Percentiles rank a stretch among this genome's conserved stretches.
These are phyloP conservation scores for Guadua angustifolia DNA, from an alignment of 176 grass and related monocot genomes.

Conservation along the genomic window DNA sequence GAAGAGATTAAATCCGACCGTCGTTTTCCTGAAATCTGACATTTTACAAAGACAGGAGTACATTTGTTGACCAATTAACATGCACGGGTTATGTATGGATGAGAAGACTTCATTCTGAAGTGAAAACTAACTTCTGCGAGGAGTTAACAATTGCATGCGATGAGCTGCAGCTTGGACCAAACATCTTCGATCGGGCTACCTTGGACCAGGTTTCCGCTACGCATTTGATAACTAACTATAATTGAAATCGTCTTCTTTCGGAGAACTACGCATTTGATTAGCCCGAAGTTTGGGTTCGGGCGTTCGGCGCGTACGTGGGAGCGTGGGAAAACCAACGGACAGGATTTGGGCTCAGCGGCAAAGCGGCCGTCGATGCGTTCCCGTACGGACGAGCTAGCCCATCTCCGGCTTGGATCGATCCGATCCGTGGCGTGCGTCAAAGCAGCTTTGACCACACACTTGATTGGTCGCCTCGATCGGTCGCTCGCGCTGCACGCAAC, in stretches of 20 bases:
- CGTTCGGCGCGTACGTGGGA: background rate
- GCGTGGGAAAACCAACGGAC: background rate
- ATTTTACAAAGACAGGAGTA: background rate
- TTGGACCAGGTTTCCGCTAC: background rate
- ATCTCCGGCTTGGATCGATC: background rate
- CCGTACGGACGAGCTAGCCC: background rate
- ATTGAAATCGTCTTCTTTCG: background rate
- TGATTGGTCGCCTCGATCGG: background rate
- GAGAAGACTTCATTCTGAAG: background rate
- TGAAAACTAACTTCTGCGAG: background rate
- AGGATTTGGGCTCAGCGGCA: background rate
- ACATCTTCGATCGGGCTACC: background rate
- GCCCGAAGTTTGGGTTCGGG: no score
- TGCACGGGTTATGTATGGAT: background rate
- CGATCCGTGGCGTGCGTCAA: background rate
- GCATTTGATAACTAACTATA: background rate
- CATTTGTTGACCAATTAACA: background rate
- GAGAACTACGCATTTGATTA: background rate
- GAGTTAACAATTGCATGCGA: background rate
- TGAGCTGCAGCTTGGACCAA: background rate
- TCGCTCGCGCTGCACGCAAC: background rate
- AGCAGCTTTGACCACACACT: conserved; percentile 18
- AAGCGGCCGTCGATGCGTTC: background rate
- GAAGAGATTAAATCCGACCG: background rate
- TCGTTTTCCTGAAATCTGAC: background rate